Conservation (phyloP, 2,329 filamentous ascomycete genomes). For the Nigrospora osmanthi region DNA sequence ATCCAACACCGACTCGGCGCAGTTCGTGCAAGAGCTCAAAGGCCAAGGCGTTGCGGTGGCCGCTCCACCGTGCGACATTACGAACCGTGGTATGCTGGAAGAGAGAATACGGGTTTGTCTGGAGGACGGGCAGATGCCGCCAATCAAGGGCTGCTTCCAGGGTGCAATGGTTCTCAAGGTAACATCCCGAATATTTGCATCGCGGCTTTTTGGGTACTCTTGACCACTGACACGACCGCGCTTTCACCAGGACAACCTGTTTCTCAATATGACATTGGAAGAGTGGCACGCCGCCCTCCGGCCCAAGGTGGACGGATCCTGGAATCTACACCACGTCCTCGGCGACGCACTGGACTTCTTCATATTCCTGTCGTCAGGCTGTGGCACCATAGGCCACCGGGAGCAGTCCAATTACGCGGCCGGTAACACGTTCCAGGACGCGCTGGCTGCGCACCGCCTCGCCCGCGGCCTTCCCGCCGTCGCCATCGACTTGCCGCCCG, state of each 20-base stretch:
- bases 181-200: not conserved
- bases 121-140: slow-evolving; percentile 4
- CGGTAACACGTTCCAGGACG: slow-evolving; percentile 7
- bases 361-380: not conserved
- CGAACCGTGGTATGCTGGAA: slow-evolving; percentile 3
- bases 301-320: not conserved
- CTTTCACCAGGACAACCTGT: not conserved
- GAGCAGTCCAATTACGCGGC: not conserved
- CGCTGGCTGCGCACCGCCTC: slow-evolving; percentile 11
- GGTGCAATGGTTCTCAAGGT: slow-evolving; percentile 14
- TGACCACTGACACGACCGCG: not conserved
- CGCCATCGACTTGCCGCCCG: slow-evolving; percentile 11
- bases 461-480: slow-evolving; percentile 10
- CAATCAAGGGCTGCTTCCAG: slow-evolving; percentile 8
- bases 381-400: not conserved
- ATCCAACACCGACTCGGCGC: not conserved
- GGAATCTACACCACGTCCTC: not conserved
- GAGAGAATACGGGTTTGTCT: slow-evolving; percentile 1
- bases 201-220: not conserved
- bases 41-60: slow-evolving; percentile 1
- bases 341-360: not conserved
- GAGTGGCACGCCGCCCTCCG: not conserved
- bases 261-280: not conserved
- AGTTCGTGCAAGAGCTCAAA: slow-evolving; percentile 5
- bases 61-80: slow-evolving; percentile 10